Percentiles rank a stretch among this genome's conserved stretches.
Evolutionary conservation across 2,329 filamentous ascomycete species (phyloP).

Genomic region (Botrytis pseudocinerea): DNA sequence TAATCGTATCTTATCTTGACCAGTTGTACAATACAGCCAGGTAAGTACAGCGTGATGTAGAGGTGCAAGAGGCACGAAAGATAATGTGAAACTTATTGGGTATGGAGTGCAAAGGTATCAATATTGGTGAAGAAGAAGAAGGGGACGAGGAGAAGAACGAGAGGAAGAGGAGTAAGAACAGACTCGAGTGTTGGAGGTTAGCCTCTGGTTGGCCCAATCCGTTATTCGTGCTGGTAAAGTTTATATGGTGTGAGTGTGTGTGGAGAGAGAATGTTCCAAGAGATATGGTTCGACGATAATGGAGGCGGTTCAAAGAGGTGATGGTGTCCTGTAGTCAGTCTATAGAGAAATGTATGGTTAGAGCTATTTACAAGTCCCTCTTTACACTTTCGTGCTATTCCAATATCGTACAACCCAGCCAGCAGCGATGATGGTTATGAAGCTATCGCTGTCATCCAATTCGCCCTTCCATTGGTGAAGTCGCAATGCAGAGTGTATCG

Average conservation of each 20-base stretch:
- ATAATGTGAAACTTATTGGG: no score
- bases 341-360: background rate
- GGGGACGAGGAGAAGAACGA: background rate
- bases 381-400: conserved; percentile 10
- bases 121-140: background rate
- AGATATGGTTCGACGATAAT: conserved; percentile 1
- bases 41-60: background rate
- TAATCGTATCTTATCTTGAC: conserved; percentile 2
- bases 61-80: background rate
- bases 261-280: conserved; percentile 3
- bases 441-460: conserved; percentile 7
- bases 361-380: background rate
- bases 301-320: background rate
- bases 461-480: conserved; percentile 13
- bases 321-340: background rate
- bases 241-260: background rate
- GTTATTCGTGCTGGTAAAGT: background rate
- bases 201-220: background rate
- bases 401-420: background rate
- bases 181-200: background rate
- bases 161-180: background rate
- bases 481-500: background rate
- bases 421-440: background rate
- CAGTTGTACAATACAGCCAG: background rate
- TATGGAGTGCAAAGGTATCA: background rate